A percentile compares a stretch with the other conserved stretches of the same genome.
Evolutionary conservation across 257 asterid genomes (phyloP).

Genomic region (Osmanthus fragrans): DNA sequence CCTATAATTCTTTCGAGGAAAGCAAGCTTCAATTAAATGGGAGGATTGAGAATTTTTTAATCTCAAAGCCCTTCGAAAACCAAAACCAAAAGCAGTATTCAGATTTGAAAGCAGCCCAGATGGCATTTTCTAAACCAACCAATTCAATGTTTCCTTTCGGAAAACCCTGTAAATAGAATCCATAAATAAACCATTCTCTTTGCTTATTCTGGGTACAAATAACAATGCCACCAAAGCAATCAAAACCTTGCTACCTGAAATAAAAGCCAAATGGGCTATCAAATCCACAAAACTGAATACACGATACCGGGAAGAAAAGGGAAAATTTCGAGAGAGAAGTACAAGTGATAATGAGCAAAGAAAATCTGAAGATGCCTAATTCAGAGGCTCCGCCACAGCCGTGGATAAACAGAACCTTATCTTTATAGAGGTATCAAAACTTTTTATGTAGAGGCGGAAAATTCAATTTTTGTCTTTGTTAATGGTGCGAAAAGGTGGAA

Average conservation of each 20-base stretch:
- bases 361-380: background rate
- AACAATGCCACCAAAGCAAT: slow-evolving; percentile 8
- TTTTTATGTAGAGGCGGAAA: background rate
- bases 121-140: slow-evolving; percentile 41
- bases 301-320: background rate
- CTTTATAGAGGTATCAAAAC: background rate
- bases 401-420: background rate
- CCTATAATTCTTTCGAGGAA: slow-evolving; percentile 18
- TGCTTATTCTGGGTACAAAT: background rate
- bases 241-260: slow-evolving; percentile 20
- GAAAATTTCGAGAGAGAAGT: background rate
- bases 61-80: slow-evolving; percentile 46
- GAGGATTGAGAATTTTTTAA: slow-evolving; percentile 32
- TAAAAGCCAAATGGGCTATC: background rate
- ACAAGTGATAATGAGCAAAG: background rate
- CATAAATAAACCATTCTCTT: background rate
- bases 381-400: background rate
- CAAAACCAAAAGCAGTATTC: slow-evolving; percentile 38
- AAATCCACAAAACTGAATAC: background rate
- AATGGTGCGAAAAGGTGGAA: no score
- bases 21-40: slow-evolving; percentile 28
- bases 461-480: background rate
- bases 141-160: slow-evolving; percentile 21
- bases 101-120: slow-evolving; percentile 51
- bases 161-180: slow-evolving; percentile 12